Percentiles rank a stretch among this genome's conserved stretches.
Conservation (phyloP, 495 filamentous ascomycete genomes). For the Hypoxylon trugodes region DNA sequence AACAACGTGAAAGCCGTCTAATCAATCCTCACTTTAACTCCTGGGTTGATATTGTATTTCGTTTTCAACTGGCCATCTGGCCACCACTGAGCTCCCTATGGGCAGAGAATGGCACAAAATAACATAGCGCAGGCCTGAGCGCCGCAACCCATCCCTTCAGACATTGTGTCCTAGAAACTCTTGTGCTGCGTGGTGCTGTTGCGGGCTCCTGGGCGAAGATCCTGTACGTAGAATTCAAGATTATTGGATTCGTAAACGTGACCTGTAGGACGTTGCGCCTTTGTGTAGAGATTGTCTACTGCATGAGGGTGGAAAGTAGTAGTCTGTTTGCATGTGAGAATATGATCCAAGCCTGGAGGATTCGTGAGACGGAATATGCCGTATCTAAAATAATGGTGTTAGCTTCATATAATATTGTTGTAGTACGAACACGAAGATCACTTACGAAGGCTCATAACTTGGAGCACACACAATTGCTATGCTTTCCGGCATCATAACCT, state of each 20-base stretch:
- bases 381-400: constrained; percentile 63
- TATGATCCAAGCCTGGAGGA: constrained; percentile 83
- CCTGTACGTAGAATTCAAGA: constrained; percentile 79
- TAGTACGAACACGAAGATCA: constrained; percentile 27
- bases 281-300: constrained; percentile 78
- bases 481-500: constrained; percentile 92
- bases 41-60: background rate
- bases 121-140: constrained; percentile 19
- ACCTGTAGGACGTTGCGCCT: constrained; percentile 76
- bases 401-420: constrained; percentile 10
- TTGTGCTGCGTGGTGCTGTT: constrained; percentile 35
- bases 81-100: background rate
- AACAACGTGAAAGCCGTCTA: background rate
- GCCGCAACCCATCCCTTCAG: constrained; percentile 35
- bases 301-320: constrained; percentile 80
- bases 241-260: constrained; percentile 85
- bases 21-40: constrained; percentile 16
- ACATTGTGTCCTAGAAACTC: constrained; percentile 38
- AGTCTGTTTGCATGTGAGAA: constrained; percentile 76
- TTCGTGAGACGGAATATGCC: constrained; percentile 93
- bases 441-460: constrained; percentile 74
- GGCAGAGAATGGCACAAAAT: constrained; percentile 14
- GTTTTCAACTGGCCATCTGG: background rate
- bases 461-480: constrained; percentile 98
- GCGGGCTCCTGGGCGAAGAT: constrained; percentile 67